Conservation (phyloP, 331 rosid species). For the Arachis monticola region DNA sequence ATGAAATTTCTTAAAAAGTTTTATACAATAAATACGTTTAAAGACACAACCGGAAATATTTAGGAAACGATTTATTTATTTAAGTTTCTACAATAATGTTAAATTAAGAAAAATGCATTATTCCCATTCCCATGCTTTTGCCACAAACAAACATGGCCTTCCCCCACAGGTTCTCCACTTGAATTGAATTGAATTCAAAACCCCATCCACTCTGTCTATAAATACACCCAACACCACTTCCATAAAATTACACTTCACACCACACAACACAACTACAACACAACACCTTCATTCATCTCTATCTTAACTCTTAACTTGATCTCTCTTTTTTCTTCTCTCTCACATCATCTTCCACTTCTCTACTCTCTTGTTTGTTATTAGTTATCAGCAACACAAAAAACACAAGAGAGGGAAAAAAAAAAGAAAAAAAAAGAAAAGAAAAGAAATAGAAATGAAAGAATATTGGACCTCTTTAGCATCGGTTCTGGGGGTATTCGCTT, state of each 20-base stretch:
- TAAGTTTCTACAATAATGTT: background rate
- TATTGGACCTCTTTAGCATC: conserved; percentile 92
- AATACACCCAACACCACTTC: conserved; percentile 36
- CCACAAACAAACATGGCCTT: too few species aligned
- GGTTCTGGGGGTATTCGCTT: conserved; percentile 79
- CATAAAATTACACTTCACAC: background rate
- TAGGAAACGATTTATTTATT: too few species aligned
- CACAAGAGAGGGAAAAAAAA: too few species aligned
- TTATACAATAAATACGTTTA: too few species aligned
- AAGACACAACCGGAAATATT: too few species aligned
- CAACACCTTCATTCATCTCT: background rate
- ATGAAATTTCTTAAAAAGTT: too few species aligned
- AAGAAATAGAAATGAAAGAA: conserved; percentile 59
- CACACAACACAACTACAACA: background rate
- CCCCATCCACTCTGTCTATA: conserved; percentile 43
- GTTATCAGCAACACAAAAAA: too few species aligned
- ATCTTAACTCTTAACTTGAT: background rate
- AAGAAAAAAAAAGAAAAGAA: background rate
- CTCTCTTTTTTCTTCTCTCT: background rate
- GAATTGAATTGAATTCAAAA: too few species aligned
- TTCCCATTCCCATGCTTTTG: too few species aligned
- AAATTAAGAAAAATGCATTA: too few species aligned
- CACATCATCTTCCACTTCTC: background rate
- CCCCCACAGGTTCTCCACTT: too few species aligned
- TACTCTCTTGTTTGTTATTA: too few species aligned